A percentile compares a stretch with the other conserved stretches of the same genome.
Conservation (phyloP, 2,329 filamentous ascomycete species). For the Penicillium sclerotiorum region DNA sequence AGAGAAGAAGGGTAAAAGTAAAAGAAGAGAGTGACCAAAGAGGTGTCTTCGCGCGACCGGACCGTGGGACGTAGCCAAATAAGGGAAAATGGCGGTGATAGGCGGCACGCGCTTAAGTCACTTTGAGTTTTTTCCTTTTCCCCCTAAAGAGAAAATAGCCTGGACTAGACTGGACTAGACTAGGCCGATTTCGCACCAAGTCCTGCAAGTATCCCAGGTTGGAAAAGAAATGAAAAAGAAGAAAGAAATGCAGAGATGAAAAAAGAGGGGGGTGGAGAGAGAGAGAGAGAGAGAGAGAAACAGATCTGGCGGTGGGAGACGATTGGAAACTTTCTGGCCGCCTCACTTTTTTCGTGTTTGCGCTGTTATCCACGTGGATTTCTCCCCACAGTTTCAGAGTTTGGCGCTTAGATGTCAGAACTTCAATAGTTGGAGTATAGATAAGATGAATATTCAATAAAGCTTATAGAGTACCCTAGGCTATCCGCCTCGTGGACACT, state of each 20-base stretch:
- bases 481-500: slow-evolving; percentile 25
- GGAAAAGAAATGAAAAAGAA: neutral
- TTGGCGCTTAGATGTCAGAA: slow-evolving; percentile 4
- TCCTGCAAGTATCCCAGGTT: neutral
- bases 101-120: slow-evolving; percentile 4
- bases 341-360: slow-evolving; percentile 24
- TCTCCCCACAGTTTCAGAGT: slow-evolving; percentile 4
- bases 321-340: slow-evolving; percentile 20
- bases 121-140: neutral
- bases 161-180: neutral
- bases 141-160: neutral
- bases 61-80: slow-evolving; percentile 15
- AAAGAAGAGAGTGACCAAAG: slow-evolving; percentile 10
- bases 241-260: neutral
- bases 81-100: slow-evolving; percentile 16
- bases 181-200: neutral
- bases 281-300: slow-evolving; percentile 12
- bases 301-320: slow-evolving; percentile 24
- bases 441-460: neutral
- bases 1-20: slow-evolving; percentile 4
- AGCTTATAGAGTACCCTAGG: neutral
- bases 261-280: slow-evolving; percentile 7
- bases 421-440: neutral
- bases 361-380: slow-evolving; percentile 24
- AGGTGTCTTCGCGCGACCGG: slow-evolving; percentile 7